These are phyloP conservation scores for Kodamaea sp. DNA, from an alignment of 1,139 yeast genomes.

Conservation along the genomic window DNA sequence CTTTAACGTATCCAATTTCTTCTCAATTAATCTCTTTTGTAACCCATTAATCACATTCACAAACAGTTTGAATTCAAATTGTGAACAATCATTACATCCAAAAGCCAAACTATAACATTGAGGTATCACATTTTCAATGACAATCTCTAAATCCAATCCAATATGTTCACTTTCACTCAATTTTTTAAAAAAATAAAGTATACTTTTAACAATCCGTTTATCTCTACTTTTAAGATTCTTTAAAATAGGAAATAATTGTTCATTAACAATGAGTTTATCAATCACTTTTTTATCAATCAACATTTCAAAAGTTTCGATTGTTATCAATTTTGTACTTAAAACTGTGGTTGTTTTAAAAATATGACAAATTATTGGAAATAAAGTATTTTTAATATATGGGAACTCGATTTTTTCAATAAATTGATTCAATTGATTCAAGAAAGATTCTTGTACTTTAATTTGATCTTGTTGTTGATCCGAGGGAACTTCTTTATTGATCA, in stretches of 20 bases:
- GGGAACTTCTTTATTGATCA: constrained; percentile 24
- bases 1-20: constrained; percentile 27
- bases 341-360: constrained; percentile 83
- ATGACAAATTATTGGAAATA: constrained; percentile 68
- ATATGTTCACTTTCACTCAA: constrained; percentile 39
- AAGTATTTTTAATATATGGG: constrained; percentile 65
- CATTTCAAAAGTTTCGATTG: constrained; percentile 60
- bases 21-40: constrained; percentile 26
- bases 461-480: constrained; percentile 30
- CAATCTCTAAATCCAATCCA: constrained; percentile 32
- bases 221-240: constrained; percentile 76
- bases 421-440: constrained; percentile 44
- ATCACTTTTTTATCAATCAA: constrained; percentile 57
- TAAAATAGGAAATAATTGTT: constrained; percentile 73
- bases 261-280: constrained; percentile 70
- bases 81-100: constrained; percentile 41
- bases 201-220: constrained; percentile 56
- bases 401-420: constrained; percentile 58
- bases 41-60: constrained; percentile 27
- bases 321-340: constrained; percentile 67
- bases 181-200: constrained; percentile 50
- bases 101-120: constrained; percentile 38
- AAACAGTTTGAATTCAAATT: constrained; percentile 32
- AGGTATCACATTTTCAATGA: constrained; percentile 37
- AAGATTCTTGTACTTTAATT: constrained; percentile 52